Evolutionary conservation across 352 stramenopile genomes (phyloP), one percentile per base, ranked within the genome.

Genomic region (Globisporangium viniferum): DNA sequence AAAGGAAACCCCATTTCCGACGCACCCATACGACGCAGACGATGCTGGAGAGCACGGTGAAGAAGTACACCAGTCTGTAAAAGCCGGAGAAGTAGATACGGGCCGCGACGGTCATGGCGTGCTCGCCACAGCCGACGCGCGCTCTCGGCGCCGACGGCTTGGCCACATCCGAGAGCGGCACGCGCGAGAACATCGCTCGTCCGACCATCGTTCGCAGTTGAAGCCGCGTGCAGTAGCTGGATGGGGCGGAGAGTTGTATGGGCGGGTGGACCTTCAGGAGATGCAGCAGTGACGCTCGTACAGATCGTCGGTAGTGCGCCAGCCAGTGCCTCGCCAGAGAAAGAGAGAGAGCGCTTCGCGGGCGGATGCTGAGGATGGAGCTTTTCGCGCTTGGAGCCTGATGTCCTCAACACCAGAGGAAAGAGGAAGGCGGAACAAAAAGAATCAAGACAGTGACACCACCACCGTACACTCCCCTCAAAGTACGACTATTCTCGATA

Each of bases 51-150:
- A 79, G 65, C 59, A 94, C 81, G 63, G 89, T 94, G 77, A 92
- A 81, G 72, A 92, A 88, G 76, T 93, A 94, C 53, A 93, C 74
- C 35, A 88, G 59, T 2, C 85, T 77, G 64, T 93, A 93, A 68
- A 90, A 78, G 62, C 76, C 79, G 36, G 87, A 94, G 70, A 94
- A 94, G 75, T 94, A 94, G 24, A 94, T 74, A n/a, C 81, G 84
- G 57, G 84, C 92, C 24, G 83, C 81, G 39, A 94, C 75, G 15
- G 86, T 89, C 76, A 91, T 81, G 24, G 80, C 57, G 67, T 93
- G 89, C 72, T 94, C 87, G 49, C 72, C 76, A 59, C 82, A 94
- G 51, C 81, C 70, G 48, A 93, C 79, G 59, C 71, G 82, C 48
- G 70, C 49, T 22, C 18, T 41, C 2, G 59, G 6, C 33, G 27